Evolutionary conservation across 768 basidiomycete genomes (phyloP), one percentile per base, ranked within the genome.

Genomic region (Pulveroboletus sp.): DNA sequence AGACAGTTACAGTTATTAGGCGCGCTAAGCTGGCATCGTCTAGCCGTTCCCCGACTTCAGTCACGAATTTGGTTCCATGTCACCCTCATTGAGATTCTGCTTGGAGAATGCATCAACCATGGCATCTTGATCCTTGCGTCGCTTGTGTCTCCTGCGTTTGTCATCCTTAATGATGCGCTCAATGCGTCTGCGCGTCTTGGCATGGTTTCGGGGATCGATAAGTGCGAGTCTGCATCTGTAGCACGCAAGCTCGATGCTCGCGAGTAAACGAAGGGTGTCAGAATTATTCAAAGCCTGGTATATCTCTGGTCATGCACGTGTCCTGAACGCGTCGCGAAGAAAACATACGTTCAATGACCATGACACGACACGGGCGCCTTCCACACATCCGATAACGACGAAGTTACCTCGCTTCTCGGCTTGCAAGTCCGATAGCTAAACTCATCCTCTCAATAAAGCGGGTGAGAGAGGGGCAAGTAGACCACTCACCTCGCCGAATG

Each of bases 371-470:
- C 78, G 80, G 36, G 74, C 64, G 18, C 81, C 82, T 51, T 91
- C 86, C 18, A 92, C 81, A 48, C 84, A 86, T 38, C 86, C 84
- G 47, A 92, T 79, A 26, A 92, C 87, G 18, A 92, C 83, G 61
- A 92, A 92, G 64, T 90, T 91, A 46, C 89, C 89, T 55, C 89
- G 79, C 69, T 87, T 88, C 69, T 92, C 89, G 15, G 88, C 89
- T 71, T 90, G 86, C 33, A 91, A 69, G 63, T 90, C 83, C 50
- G 80, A 80, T 21, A 73, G 62, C 84, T 87, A 49, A 18, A 32
- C 39, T 7, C 43, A 27, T 50, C 28, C 33, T 41, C 49, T 41
- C 49, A 40, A 37, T 40, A 45, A 43, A 44, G 18, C 13, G 45
- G 43, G 18, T 18, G 24, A 37, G 41, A 24, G 26, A 3, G 35